Evolutionary conservation across 208 protist species (phyloP).

Genomic region (Endotrypanum monterogeii): DNA sequence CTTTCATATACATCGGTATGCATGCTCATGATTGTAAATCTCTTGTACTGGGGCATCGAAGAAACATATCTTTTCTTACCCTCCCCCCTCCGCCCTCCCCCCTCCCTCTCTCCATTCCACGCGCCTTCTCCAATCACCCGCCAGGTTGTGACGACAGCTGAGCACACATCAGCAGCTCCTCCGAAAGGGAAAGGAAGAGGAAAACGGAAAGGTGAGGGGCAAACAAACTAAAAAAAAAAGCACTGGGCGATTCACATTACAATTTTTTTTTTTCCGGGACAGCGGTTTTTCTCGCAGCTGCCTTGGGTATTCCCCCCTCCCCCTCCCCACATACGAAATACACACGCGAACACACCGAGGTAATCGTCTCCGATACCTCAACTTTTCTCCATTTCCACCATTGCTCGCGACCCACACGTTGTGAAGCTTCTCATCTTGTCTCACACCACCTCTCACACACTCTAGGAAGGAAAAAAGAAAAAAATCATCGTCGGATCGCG

Average conservation of each 20-base stretch:
- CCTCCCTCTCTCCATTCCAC: not conserved
- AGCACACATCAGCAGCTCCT: not conserved
- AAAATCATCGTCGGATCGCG: too few relatives aligned
- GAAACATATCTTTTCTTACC: not conserved
- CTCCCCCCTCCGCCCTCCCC: not conserved
- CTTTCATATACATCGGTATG: not conserved
- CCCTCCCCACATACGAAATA: too few relatives aligned
- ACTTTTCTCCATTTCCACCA: not conserved
- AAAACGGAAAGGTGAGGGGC: not conserved
- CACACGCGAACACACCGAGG: too few relatives aligned
- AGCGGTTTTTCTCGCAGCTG: not conserved
- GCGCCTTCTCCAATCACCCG: not conserved
- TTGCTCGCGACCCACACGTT: too few relatives aligned
- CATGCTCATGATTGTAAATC: not conserved
- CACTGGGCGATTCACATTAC: not conserved
- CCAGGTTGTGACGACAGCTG: not conserved
- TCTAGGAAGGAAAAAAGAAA: too few relatives aligned
- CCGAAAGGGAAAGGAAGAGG: too few relatives aligned
- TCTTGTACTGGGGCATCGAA: not conserved
- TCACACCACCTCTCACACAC: not conserved
- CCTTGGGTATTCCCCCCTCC: not conserved
- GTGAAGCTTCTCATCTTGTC: not conserved
- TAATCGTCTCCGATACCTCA: not conserved
- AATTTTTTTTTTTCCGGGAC: not conserved
- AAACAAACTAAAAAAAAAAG: not conserved